Evolutionary conservation across 441 rosid species (phyloP).

Genomic region (Bocquillonia castaneifolia): DNA sequence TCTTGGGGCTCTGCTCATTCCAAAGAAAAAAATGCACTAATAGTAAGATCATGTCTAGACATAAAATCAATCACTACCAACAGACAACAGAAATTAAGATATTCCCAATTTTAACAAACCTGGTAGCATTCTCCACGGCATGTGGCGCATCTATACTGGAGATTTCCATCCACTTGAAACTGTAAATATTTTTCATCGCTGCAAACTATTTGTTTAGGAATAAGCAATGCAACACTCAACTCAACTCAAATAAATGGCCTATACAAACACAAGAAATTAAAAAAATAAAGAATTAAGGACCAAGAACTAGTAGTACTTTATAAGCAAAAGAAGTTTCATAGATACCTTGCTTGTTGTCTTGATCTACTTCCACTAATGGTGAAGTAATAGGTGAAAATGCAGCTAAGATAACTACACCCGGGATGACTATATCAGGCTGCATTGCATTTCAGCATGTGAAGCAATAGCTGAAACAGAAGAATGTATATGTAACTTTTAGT

Average conservation of each 20-base stretch:
- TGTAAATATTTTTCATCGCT: slow-evolving; percentile 88
- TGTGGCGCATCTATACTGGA: slow-evolving; percentile 87
- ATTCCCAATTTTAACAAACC: slow-evolving; percentile 41
- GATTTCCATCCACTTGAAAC: slow-evolving; percentile 92
- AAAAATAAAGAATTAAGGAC: slow-evolving; percentile 1
- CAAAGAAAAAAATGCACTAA: slow-evolving; percentile 10
- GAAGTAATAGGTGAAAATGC: too few species aligned
- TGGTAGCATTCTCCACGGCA: slow-evolving; percentile 97
- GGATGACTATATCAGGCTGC: too few species aligned
- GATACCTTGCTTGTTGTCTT: too few species aligned
- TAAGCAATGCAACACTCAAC: slow-evolving; percentile 17
- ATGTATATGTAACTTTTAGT: too few species aligned
- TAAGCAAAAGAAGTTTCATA: slow-evolving; percentile 1
- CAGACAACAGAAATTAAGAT: neutral
- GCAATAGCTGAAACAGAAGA: too few species aligned
- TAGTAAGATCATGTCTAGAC: neutral
- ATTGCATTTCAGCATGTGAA: too few species aligned
- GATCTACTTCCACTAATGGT: too few species aligned
- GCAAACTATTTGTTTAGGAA: slow-evolving; percentile 32
- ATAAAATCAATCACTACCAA: neutral
- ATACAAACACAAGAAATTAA: neutral
- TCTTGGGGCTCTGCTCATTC: too few species aligned
- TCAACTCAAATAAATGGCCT: neutral
- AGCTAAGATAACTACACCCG: too few species aligned
- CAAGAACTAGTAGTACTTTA: neutral